Percentiles rank a stretch among this genome's conserved stretches.
Conservation (phyloP, 495 filamentous ascomycete species). For the Pyrenula aspistea region DNA sequence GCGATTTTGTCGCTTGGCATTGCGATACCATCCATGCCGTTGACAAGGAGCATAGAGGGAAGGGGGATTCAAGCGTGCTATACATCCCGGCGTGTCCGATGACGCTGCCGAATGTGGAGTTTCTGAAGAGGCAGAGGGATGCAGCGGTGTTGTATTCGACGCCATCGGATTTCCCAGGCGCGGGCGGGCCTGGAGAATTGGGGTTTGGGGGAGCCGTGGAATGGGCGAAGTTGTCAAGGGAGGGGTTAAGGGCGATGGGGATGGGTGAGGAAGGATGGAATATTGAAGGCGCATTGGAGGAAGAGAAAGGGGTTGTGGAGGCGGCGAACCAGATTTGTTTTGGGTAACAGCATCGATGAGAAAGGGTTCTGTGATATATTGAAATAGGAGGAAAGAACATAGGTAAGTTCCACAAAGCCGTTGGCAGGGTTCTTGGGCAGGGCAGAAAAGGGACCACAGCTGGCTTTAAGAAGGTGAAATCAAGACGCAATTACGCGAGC, state of each 20-base stretch:
- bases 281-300: slow-evolving; percentile 35
- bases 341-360: no score
- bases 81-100: slow-evolving; percentile 82
- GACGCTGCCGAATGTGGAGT: slow-evolving; percentile 59
- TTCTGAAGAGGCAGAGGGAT: slow-evolving; percentile 55
- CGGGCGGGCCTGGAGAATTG: slow-evolving; percentile 33
- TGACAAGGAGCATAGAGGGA: slow-evolving; percentile 63
- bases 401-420: no score
- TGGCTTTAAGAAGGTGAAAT: no score
- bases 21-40: slow-evolving; percentile 77
- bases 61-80: slow-evolving; percentile 62
- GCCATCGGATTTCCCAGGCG: slow-evolving; percentile 51
- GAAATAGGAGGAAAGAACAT: no score
- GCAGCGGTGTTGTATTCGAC: slow-evolving; percentile 32
- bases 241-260: slow-evolving; percentile 49
- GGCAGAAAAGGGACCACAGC: no score
- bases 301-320: slow-evolving; percentile 43
- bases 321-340: slow-evolving; percentile 47
- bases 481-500: no score
- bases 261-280: slow-evolving; percentile 35
- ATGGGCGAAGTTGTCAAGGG: slow-evolving; percentile 22
- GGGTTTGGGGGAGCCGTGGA: slow-evolving; percentile 28
- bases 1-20: slow-evolving; percentile 87
- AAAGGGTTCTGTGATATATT: no score
- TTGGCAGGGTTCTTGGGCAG: no score